These are phyloP conservation scores for Penicillium sp. DNA, from an alignment of 2,329 filamentous ascomycete species.

Conservation along the genomic window DNA sequence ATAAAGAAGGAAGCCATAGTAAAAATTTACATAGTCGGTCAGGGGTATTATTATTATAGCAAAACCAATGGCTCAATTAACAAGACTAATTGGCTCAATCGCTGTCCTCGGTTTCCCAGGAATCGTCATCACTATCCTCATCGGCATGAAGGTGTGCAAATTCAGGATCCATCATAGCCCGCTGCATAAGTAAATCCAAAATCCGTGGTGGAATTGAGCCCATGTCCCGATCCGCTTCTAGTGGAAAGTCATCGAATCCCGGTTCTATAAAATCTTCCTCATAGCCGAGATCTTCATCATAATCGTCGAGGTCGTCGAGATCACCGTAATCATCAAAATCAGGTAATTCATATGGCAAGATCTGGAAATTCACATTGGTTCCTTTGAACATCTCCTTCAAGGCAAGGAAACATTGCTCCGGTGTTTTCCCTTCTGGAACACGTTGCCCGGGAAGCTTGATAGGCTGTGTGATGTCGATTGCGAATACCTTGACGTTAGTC, in stretches of 20 bases:
- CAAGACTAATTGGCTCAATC: neutral
- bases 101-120: neutral
- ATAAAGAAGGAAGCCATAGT: neutral
- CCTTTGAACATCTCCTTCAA: conserved; percentile 19
- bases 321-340: neutral
- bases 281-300: neutral
- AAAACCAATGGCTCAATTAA: neutral
- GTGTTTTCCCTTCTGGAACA: conserved; percentile 17
- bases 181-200: conserved; percentile 4
- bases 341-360: conserved; percentile 7
- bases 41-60: neutral
- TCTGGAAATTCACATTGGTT: conserved; percentile 18
- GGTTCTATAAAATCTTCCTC: conserved; percentile 1
- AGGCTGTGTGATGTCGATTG: conserved; percentile 17
- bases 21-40: neutral
- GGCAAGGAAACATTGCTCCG: conserved; percentile 14
- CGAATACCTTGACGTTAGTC: conserved; percentile 12
- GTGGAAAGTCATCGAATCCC: neutral
- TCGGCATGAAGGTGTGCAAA: conserved; percentile 4
- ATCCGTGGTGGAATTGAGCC: neutral
- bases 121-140: neutral
- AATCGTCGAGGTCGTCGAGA: neutral
- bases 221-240: neutral
- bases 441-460: conserved; percentile 17
- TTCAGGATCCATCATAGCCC: conserved; percentile 8